A percentile compares a stretch with the other conserved stretches of the same genome.
These are phyloP conservation scores for Kodamaea alishanica DNA, from an alignment of 1,139 yeast species.

Conservation along the genomic window DNA sequence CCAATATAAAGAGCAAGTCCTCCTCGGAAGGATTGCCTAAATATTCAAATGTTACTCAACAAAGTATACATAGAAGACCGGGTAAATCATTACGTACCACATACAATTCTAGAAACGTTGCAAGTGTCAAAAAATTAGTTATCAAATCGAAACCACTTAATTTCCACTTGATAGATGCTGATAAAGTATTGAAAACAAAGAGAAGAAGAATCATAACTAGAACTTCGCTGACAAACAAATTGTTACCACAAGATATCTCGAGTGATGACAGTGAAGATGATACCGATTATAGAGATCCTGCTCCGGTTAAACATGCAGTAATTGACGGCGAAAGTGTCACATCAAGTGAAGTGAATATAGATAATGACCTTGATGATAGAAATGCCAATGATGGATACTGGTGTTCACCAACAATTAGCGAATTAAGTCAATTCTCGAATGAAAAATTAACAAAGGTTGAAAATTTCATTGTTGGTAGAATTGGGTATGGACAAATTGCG, in stretches of 20 bases:
- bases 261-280: slow-evolving; percentile 20
- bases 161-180: slow-evolving; percentile 43
- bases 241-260: slow-evolving; percentile 17
- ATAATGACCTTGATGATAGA: slow-evolving; percentile 6
- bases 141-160: slow-evolving; percentile 43
- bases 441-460: slow-evolving; percentile 57
- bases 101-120: slow-evolving; percentile 12
- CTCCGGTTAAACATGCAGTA: not conserved
- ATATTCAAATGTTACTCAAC: not conserved
- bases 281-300: not conserved
- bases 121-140: slow-evolving; percentile 33
- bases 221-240: slow-evolving; percentile 15
- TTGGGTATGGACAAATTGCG: slow-evolving; percentile 70
- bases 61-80: slow-evolving; percentile 1
- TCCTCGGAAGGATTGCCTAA: slow-evolving; percentile 5
- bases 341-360: slow-evolving; percentile 4
- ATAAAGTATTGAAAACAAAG: slow-evolving; percentile 36
- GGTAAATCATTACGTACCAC: slow-evolving; percentile 11
- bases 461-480: slow-evolving; percentile 73
- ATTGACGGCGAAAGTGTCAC: slow-evolving; percentile 11
- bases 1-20: slow-evolving; percentile 6
- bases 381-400: slow-evolving; percentile 56
- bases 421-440: slow-evolving; percentile 44
- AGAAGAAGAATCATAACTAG: slow-evolving; percentile 28
- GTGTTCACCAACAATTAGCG: slow-evolving; percentile 69